Conservation (phyloP, 768 basidiomycete genomes). For the Boletus huronensis region DNA sequence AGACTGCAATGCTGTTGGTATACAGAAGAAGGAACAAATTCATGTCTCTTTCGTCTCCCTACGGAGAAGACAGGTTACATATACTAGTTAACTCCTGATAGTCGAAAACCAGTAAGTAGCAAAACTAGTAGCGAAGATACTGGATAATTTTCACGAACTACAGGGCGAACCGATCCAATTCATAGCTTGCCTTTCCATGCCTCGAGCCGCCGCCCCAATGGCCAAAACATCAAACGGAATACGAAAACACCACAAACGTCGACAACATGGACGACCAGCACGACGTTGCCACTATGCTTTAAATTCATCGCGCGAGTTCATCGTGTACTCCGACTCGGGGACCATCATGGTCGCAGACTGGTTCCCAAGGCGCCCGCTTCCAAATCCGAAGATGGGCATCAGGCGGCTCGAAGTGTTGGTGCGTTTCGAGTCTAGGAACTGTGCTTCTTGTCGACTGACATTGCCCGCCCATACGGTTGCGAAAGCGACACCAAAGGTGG, state of each 20-base stretch:
- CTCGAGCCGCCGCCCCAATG: neutral
- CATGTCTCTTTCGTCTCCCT: too few species aligned
- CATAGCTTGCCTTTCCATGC: neutral
- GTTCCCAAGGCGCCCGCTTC: neutral
- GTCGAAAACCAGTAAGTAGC: too few species aligned
- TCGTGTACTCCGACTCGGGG: neutral
- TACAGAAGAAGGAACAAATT: too few species aligned
- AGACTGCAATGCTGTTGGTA: too few species aligned
- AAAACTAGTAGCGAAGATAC: too few species aligned
- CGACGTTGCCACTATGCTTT: neutral
- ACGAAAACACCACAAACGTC: neutral
- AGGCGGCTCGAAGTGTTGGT: neutral
- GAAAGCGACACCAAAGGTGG: constrained; percentile 12
- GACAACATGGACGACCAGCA: neutral
- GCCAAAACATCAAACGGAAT: neutral
- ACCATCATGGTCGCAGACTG: neutral
- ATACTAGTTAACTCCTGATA: too few species aligned
- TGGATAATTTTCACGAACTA: neutral
- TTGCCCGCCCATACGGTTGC: constrained; percentile 6
- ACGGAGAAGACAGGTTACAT: too few species aligned
- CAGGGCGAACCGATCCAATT: neutral
- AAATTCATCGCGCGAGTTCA: neutral
- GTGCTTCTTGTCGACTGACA: neutral
- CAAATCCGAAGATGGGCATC: neutral
- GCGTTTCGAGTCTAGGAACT: neutral